Evolutionary conservation across 805 yeast genomes (phyloP), one percentile per base, ranked within the genome.

Genomic region (Phaffomyces thermotolerans): DNA sequence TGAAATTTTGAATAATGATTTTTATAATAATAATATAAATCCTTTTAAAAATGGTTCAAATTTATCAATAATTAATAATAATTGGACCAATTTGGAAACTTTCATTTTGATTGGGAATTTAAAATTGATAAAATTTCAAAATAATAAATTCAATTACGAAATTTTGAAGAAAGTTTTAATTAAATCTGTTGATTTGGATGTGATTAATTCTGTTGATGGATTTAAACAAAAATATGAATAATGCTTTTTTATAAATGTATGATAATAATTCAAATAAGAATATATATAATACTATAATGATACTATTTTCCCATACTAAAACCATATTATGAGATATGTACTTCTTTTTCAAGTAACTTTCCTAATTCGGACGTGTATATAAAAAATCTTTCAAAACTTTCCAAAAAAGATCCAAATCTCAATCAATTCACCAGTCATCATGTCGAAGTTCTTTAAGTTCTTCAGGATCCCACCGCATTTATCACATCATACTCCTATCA

Each of bases 51-150:
- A 44, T 7, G 42, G 48, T 15, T 25, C 35, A 1, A 39, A 29
- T n/a, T 38, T 47, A 36, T 35, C 41, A 12, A 32, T 47, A 1
- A 8, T n/a, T 7, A 37, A 42, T 3, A 49, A 51, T 18, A 14
- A 37, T 3, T 41, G 48, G 15, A 37, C 45, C 5, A 15, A 34
- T 5, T 32, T 50, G n/a, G 36, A 32, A 12, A 46, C 43, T 37
- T 35, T 48, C 2, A 48, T 48, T 5, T 25, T 48, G 5, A 41
- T 50, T 36, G 53, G 52, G 10, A 48, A 48, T 29, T 35, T 50
- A 13, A 40, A 42, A 6, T 34, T 44, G 24, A 41, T 39, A 14
- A 42, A 41, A 20, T 43, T 43, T 14, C 13, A 27, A 36, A 41
- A 34, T 8, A 43, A 43, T 15, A 22, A 20, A 10, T 40, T 43